Evolutionary conservation across 1,284 basidiomycete species (phyloP), one percentile per base, ranked within the genome.

Genomic region (Cystobasidium pallidum): DNA sequence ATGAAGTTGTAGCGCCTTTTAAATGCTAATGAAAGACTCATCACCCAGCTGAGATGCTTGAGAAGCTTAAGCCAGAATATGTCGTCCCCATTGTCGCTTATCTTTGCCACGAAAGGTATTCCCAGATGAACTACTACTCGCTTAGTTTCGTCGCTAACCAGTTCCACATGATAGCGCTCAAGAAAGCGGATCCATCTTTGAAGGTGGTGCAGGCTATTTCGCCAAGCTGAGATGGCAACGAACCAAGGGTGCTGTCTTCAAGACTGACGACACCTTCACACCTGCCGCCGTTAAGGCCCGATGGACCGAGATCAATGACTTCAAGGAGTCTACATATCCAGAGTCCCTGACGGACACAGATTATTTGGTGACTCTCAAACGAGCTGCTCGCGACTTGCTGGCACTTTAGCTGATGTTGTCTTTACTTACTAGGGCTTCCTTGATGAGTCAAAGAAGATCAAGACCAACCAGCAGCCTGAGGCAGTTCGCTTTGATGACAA

Each of bases 181-280:
- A 73, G 89, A 91, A 0, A 89, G 86, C 52, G 96, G 96, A 32
- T 88, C 89, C 78, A 85, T 95, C 47, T 98, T 95, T 78, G 95
- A 99, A 83, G 86, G 94, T 47, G 96, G 94, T 52, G 96, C 92
- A 59, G 96, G 95, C 13, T 99, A 89, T 81, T 85, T 93, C 74
- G 91, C 93, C 7, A 92, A 95, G 82, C 86, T 98, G 72, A 87
- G 96, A 75, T 97, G 94, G 90, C 92, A 99, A 83, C 87, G 94
- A 74, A 90, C 90, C 80, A 87, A 89, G 75, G 95, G 85, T 45
- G 85, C 86, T 30, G 84, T 95, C 63, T 98, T 95, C 87, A 94
- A 90, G 83, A 89, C 93, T 15, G 94, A 99, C 79, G 84, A 87
- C 15, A 88, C 86, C 36, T 98, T 96, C 82, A 98, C 96, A 0